Base-by-base conservation (phyloP, 2,329 filamentous ascomycete species). In the Thielaviopsis musarum region DNA sequence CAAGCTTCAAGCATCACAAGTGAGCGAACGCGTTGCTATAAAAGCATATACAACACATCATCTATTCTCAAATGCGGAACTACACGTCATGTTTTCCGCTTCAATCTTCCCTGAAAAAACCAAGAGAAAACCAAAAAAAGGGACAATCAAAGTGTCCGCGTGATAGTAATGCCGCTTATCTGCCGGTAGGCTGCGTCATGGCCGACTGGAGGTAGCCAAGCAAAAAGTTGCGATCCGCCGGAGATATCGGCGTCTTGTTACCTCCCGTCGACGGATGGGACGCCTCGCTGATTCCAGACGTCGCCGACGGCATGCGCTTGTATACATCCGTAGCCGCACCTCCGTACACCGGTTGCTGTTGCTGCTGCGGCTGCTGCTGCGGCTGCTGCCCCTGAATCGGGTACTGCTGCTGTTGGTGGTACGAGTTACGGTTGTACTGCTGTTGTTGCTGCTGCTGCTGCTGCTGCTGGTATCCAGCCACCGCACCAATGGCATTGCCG, bases 221-320 rank as follows among this genome's bases (percentile, higher is more conserved):
- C 67, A 94, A 72, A 66, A 93, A 93, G 17, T 77, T 83, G 67
- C 87, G 84, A 65, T 93, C 84, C 0, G 81, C 84, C 0, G 86
- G 80, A 3, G 84, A 85, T 52, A 83, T 81, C 13, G 79, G 74
- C 34, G 75, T 75, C 66, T 78, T 73, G 62, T 75, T 79, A 19
- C 73, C 74, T 12, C 76, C 53, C 7, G 72, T 49, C 75, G 71
- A 45, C 71, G 72, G 24, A 64, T 68, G 65, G 2, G 55, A 62
- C 7, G 60, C 65, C 24, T 73, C 72, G 13, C 70, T 71, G 28
- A 65, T 67, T 10, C 69, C 70, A 57, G 75, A 74, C 12, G 71
- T 71, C 57, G 77, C 65, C n/a, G 76, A 76, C 3, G 72, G 70
- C 49, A 76, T 64, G 2, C 72, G 72, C 22, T 73, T 74, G 34